These are phyloP conservation scores for Salvia sclarea DNA, from an alignment of 305 asterid species.

Conservation along the genomic window DNA sequence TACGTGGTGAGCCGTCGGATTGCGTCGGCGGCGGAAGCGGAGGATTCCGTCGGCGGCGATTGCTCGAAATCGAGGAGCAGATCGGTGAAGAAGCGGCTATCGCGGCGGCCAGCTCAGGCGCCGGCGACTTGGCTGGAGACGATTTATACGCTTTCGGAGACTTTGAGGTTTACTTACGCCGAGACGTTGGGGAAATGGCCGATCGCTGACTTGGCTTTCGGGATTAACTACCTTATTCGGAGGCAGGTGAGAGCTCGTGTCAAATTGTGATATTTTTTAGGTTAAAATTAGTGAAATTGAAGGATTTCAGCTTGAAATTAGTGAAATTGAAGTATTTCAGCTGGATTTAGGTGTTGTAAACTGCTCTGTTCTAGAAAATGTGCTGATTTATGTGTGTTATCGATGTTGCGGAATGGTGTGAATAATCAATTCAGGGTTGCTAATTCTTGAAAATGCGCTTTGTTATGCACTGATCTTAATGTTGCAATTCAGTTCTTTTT, in stretches of 20 bases:
- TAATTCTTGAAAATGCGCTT: slow-evolving; percentile 2
- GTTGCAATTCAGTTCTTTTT: neutral
- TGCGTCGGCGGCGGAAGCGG: slow-evolving; percentile 42
- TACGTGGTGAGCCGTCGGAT: slow-evolving; percentile 64
- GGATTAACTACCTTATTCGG: slow-evolving; percentile 76
- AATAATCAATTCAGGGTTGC: neutral
- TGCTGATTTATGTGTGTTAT: slow-evolving; percentile 9
- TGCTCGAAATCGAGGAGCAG: slow-evolving; percentile 54
- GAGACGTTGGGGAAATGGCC: slow-evolving; percentile 97
- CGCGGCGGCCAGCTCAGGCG: slow-evolving; percentile 88
- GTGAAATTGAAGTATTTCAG: slow-evolving; percentile 18
- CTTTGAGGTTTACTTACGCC: slow-evolving; percentile 79
- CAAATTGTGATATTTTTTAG: neutral
- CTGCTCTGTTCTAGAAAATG: slow-evolving; percentile 3
- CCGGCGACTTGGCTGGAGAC: slow-evolving; percentile 94
- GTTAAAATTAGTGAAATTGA: neutral
- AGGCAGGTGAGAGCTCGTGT: slow-evolving; percentile 60
- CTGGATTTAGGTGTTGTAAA: neutral
- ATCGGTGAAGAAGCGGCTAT: slow-evolving; percentile 59
- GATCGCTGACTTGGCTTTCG: slow-evolving; percentile 88
- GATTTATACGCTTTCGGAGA: slow-evolving; percentile 70
- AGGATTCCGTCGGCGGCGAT: slow-evolving; percentile 49
- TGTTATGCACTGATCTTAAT: neutral
- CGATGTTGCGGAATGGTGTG: slow-evolving; percentile 5
- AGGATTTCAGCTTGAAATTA: neutral